phyloP scores from a whole-genome alignment of 805 yeast species.

The Spathaspora arborariae region DNA sequence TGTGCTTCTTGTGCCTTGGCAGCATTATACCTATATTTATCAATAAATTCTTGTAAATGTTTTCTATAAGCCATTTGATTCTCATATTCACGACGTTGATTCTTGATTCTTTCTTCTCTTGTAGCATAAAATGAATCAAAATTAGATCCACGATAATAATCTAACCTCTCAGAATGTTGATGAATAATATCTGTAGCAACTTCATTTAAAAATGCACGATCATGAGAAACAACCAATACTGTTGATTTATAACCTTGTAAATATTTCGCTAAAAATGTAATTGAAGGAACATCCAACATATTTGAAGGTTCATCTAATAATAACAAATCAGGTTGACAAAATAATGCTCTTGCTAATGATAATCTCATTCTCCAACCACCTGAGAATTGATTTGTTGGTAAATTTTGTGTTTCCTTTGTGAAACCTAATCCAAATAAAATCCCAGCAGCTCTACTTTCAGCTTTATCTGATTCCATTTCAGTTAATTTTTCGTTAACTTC shows the following conservation, averaged over 20 bases:
- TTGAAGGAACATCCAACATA: conserved; percentile 99
- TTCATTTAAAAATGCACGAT: conserved; percentile 93
- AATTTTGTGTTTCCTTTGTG: conserved; percentile 77
- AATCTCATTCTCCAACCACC: conserved; percentile 99
- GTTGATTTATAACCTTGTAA: conserved; percentile 89
- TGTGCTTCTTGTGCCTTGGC: conserved; percentile 98
- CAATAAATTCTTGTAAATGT: conserved; percentile 92
- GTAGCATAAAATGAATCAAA: conserved; percentile 92
- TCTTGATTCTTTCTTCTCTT: conserved; percentile 91
- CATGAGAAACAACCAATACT: conserved; percentile 94
- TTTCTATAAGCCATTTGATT: conserved; percentile 94
- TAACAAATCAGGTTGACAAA: conserved; percentile 92
- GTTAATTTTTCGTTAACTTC: conserved; percentile 78
- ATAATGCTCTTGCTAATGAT: conserved; percentile 95
- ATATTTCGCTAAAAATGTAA: conserved; percentile 87
- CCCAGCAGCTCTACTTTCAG: conserved; percentile 95
- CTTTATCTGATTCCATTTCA: conserved; percentile 96
- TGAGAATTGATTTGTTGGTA: conserved; percentile 85
- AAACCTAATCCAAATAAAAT: conserved; percentile 92
- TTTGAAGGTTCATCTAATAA: conserved; percentile 98
- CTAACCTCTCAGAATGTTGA: conserved; percentile 95
- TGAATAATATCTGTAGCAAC: conserved; percentile 98
- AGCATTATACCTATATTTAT: conserved; percentile 95
- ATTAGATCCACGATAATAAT: conserved; percentile 90
- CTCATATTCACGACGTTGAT: conserved; percentile 91